Base-by-base conservation (phyloP, 495 filamentous ascomycete species). In the Acidiella bohemica region DNA sequence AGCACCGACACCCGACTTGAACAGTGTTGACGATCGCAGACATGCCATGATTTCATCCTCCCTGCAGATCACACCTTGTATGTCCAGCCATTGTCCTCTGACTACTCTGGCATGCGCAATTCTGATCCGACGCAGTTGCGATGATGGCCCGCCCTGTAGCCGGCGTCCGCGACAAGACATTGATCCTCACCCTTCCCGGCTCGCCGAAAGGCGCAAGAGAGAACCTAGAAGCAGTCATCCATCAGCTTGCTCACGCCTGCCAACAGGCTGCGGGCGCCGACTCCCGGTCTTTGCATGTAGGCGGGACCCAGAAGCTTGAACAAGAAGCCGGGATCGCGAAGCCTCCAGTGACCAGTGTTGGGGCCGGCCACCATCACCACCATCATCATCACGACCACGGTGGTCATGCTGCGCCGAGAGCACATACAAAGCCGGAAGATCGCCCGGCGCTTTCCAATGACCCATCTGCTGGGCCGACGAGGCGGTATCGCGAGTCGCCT, bases 191-290 rank as follows among this genome's bases (percentile, higher is more conserved):
- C 0, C 67, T 99, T 27, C 90, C 90, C 0, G 90, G 90, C 18
- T 95, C 90, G 2, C 92, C 92, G 1, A 95, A 93, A 65, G 90
- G 86, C n/a, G 90, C 90, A 2, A 79, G 73, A 53, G 90, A 99
- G 62, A 99, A 96, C 54, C 72, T 99, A n/a, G 73, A 82, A 53
- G 75, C 85, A 2, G 64, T 96, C n/a, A 60, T 99, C 28, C 92
- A 81, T 52, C 76, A 85, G 32, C 66, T 99, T 2, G 86, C 90
- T 1, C 90, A 99, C 61, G 92, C 92, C 21, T 99, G 90, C 44
- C 63, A 79, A 16, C 90, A 96, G 64, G 81, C 83, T 42, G 79
- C 81, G 4, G 87, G 86, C 12, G 73, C 73, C 22, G 75, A 86
- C 54, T 99, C 90, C 0, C 70, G 90, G 51, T 57, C 65, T 12